Evolutionary conservation across 2,329 filamentous ascomycete species (phyloP).

Genomic region (Arthrinium phaeospermum): DNA sequence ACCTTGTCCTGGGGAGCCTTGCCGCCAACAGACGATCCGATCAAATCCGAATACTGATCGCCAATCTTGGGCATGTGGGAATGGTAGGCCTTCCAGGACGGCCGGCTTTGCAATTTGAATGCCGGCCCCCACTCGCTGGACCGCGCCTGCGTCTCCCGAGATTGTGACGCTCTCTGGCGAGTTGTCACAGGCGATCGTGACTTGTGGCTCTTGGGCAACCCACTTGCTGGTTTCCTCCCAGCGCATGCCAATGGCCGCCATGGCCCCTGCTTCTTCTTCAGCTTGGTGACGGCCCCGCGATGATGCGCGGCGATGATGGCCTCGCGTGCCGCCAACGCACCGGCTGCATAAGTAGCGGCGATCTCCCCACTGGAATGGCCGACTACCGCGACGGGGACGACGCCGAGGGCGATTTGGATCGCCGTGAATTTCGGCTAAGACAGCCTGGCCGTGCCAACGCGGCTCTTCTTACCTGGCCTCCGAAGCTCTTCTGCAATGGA

Average conservation of each 20-base stretch:
- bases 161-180: slow-evolving; percentile 52
- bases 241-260: slow-evolving; percentile 1
- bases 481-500: background rate
- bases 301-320: slow-evolving; percentile 37
- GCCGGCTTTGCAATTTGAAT: too few species aligned
- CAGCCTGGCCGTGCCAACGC: slow-evolving; percentile 31
- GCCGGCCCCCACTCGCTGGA: too few species aligned
- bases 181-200: slow-evolving; percentile 38
- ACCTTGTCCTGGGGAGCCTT: background rate
- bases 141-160: slow-evolving; percentile 47
- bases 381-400: slow-evolving; percentile 41
- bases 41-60: slow-evolving; percentile 35
- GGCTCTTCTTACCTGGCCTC: slow-evolving; percentile 23
- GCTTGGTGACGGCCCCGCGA: slow-evolving; percentile 42
- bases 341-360: slow-evolving; percentile 51
- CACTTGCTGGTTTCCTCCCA: background rate
- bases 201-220: slow-evolving; percentile 23
- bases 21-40: slow-evolving; percentile 19
- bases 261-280: slow-evolving; percentile 26
- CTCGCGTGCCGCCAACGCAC: slow-evolving; percentile 45
- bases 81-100: slow-evolving; percentile 12
- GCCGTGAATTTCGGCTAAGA: slow-evolving; percentile 46
- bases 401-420: slow-evolving; percentile 47
- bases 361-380: slow-evolving; percentile 50
- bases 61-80: slow-evolving; percentile 32